These are phyloP conservation scores for Coemansia sp. DNA, from an alignment of 192 early-diverging fungal genomes.

Conservation along the genomic window DNA sequence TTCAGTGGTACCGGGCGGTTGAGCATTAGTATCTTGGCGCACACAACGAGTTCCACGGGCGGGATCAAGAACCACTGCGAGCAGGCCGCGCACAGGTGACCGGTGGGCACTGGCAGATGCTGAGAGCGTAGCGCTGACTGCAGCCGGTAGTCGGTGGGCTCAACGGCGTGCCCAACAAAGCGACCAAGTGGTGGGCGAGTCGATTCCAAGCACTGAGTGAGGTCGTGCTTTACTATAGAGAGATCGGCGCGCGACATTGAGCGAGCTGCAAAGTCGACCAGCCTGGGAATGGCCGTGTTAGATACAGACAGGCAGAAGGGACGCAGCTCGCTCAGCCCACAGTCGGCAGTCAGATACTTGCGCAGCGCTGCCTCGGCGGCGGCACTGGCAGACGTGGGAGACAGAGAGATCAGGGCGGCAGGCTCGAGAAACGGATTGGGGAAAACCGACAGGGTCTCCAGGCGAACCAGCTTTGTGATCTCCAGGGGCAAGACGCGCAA, in stretches of 20 bases:
- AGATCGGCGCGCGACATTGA: conserved; percentile 21
- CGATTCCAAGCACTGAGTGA: conserved; percentile 25
- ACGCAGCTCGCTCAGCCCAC: not conserved
- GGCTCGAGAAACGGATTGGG: conserved; percentile 39
- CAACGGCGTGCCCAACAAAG: conserved; percentile 25
- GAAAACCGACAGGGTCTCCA: conserved; percentile 36
- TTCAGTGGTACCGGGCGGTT: conserved; percentile 29
- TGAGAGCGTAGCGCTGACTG: conserved; percentile 27
- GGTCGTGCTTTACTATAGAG: conserved; percentile 23
- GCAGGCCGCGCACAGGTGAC: conserved; percentile 42
- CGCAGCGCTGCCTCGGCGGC: conserved; percentile 9
- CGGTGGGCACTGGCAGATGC: conserved; percentile 26
- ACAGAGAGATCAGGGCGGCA: conserved; percentile 5
- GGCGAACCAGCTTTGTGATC: conserved; percentile 19
- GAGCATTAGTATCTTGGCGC: conserved; percentile 27
- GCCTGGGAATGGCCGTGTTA: conserved; percentile 26
- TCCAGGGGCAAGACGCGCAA: conserved; percentile 42
- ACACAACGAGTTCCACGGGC: conserved; percentile 30
- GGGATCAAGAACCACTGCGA: conserved; percentile 32
- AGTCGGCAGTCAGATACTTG: not conserved
- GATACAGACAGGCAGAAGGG: conserved; percentile 13
- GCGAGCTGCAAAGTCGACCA: conserved; percentile 47
- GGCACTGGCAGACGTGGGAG: not conserved
- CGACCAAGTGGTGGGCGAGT: conserved; percentile 30
- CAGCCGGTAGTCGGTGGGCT: conserved; percentile 16